These are phyloP conservation scores for Tulasnella sp. DNA, from an alignment of 768 basidiomycete species.

Conservation along the genomic window DNA sequence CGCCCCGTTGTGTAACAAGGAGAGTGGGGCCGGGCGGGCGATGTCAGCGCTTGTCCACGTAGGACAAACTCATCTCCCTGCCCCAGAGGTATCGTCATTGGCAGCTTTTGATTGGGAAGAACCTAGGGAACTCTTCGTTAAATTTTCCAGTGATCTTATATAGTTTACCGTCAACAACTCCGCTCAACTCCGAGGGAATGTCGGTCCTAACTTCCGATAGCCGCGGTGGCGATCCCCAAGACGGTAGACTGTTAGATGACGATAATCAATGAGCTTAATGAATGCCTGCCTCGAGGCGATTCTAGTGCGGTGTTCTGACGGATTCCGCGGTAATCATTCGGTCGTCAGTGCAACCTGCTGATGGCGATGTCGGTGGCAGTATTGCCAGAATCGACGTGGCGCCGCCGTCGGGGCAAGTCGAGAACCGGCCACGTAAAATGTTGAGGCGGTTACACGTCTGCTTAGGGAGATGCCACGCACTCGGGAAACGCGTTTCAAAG, in stretches of 20 bases:
- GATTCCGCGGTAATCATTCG: too few relatives aligned
- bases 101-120: conserved; percentile 13
- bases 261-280: neutral
- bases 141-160: neutral
- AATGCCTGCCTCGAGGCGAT: neutral
- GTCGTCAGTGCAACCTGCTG: too few relatives aligned
- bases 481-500: neutral
- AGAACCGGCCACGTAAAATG: neutral
- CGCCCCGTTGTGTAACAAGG: conserved; percentile 15
- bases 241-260: neutral
- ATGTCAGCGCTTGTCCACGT: conserved; percentile 9
- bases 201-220: neutral
- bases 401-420: too few relatives aligned
- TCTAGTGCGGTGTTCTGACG: too few relatives aligned
- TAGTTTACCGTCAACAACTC: neutral
- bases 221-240: neutral
- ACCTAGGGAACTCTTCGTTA: neutral
- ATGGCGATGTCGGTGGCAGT: too few relatives aligned
- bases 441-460: neutral
- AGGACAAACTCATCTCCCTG: conserved; percentile 9
- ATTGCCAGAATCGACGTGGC: neutral
- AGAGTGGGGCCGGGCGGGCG: conserved; percentile 14
- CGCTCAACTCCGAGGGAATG: neutral
- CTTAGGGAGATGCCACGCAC: neutral
- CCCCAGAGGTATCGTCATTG: conserved; percentile 15